A percentile compares a stretch with the other conserved stretches of the same genome.
phyloP scores from a whole-genome alignment of 495 filamentous ascomycete species.

The Aspergillus nanangensis region DNA sequence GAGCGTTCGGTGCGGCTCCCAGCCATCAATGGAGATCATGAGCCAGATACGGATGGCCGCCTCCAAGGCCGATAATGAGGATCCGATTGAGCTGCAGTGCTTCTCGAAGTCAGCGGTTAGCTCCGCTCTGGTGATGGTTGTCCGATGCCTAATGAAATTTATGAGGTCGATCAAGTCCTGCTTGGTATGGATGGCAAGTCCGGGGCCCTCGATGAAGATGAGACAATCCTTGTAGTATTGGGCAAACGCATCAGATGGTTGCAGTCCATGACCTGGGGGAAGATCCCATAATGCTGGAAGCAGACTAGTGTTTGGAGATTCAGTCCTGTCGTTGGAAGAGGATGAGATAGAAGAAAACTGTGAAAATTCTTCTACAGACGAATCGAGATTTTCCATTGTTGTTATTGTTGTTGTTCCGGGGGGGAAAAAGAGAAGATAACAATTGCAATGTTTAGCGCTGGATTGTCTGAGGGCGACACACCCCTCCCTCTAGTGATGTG shows the following conservation, averaged over 20 bases:
- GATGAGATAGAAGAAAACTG: not conserved
- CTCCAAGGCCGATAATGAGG: constrained; percentile 3
- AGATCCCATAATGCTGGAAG: constrained; percentile 6
- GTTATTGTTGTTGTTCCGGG: too few species aligned
- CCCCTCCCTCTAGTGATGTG: too few species aligned
- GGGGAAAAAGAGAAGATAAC: too few species aligned
- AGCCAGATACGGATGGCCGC: constrained; percentile 3
- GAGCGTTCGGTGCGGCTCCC: constrained; percentile 4
- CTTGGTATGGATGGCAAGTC: constrained; percentile 3
- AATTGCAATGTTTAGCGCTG: too few species aligned
- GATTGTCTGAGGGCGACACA: too few species aligned
- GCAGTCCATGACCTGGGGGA: not conserved
- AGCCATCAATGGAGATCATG: constrained; percentile 4
- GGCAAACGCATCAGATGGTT: constrained; percentile 4
- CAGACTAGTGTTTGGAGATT: not conserved
- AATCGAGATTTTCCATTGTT: too few species aligned
- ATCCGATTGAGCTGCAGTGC: not conserved
- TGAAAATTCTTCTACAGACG: too few species aligned
- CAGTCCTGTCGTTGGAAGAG: not conserved
- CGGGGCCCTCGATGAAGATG: constrained; percentile 4
- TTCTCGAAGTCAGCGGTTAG: not conserved
- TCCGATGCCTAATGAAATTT: constrained; percentile 1
- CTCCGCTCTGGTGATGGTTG: not conserved
- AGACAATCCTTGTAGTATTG: constrained; percentile 5
- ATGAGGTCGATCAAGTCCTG: constrained; percentile 5